Conservation (phyloP, 441 rosid genomes). For the Capsella rubella region DNA sequence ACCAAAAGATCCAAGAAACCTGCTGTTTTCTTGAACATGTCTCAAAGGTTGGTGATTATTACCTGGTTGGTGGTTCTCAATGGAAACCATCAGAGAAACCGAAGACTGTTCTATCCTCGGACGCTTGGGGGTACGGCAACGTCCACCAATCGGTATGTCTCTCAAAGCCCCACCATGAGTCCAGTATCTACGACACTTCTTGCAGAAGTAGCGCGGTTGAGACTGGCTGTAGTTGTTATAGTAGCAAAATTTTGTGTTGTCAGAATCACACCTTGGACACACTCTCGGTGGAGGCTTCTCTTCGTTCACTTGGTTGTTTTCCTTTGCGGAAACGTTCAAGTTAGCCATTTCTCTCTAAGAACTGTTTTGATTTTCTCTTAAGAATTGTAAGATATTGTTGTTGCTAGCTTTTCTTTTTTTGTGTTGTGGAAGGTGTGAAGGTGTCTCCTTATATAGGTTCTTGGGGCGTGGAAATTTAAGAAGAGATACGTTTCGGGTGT, state of each 20-base stretch:
- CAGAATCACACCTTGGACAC: conserved; percentile 78
- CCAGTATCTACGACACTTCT: conserved; percentile 83
- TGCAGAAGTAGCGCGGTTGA: conserved; percentile 88
- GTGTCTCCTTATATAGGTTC: conserved; percentile 15
- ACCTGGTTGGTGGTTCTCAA: conserved; percentile 9
- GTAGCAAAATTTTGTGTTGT: conserved; percentile 78
- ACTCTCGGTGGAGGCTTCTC: conserved; percentile 46
- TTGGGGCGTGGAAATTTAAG: conserved; percentile 4
- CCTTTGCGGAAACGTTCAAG: background rate
- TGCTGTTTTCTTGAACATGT: conserved; percentile 28
- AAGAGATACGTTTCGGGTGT: background rate
- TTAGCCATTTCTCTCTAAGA: conserved; percentile 41
- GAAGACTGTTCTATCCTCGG: conserved; percentile 49
- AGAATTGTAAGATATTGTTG: background rate
- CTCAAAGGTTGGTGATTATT: conserved; percentile 3
- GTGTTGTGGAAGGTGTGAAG: conserved; percentile 37
- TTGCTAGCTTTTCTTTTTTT: conserved; percentile 17
- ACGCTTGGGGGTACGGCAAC: conserved; percentile 65
- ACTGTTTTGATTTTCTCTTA: conserved; percentile 43
- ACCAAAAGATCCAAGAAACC: conserved; percentile 11
- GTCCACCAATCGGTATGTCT: conserved; percentile 80
- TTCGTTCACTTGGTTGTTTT: conserved; percentile 9
- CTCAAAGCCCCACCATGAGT: conserved; percentile 84
- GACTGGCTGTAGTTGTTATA: conserved; percentile 78
- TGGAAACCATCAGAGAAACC: conserved; percentile 11